Base-by-base conservation (phyloP, 2,329 filamentous ascomycete species). In the Fusarium euwallaceae region DNA sequence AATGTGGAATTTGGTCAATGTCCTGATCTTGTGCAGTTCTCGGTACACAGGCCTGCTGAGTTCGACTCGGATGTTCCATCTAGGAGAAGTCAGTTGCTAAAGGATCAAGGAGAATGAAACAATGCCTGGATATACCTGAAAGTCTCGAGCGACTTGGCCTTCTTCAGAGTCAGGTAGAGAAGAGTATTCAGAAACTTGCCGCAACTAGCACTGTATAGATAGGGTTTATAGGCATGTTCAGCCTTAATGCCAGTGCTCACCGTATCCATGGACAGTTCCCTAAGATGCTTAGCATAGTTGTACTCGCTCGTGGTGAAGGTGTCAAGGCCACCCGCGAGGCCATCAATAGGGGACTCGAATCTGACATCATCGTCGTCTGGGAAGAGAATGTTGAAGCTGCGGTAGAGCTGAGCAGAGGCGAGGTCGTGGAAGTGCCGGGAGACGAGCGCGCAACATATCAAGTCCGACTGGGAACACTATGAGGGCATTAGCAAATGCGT, bases 131-230 rank as follows among this genome's bases (percentile, higher is more conserved):
- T 37, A 70, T 76, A 91, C 88, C 82, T 84, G 76, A 92, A 91
- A 4, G 83, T 84, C 78, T 92, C 90, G 27, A 92, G 83, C 1
- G 84, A 82, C 51, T 81, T 85, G 32, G 90, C 86, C 73, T 88
- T 89, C 75, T 87, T 88, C 70, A 92, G 78, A 1, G 89, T 87
- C 77, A 91, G 77, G 34, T 88, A 85, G 7, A 92, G 80, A 48
- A 92, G 80, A 0, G 89, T 91, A 74, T 90, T 92, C 79, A 92
- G 85, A 66, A 92, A 91, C 81, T 91, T 92, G 61, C 90, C 90
- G 76, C 88, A 90, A 78, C 87, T 90, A 36, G 85, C 81, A 65
- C 82, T 87, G 76, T 88, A 88, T 9, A 88, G 82, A 72, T 91
- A 91, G 1, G 86, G 82, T 64, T 87, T 86, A 76, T 90, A 90